phyloP scores from a whole-genome alignment of 192 early-diverging fungal genomes.

The Ambispora gerdemannii region DNA sequence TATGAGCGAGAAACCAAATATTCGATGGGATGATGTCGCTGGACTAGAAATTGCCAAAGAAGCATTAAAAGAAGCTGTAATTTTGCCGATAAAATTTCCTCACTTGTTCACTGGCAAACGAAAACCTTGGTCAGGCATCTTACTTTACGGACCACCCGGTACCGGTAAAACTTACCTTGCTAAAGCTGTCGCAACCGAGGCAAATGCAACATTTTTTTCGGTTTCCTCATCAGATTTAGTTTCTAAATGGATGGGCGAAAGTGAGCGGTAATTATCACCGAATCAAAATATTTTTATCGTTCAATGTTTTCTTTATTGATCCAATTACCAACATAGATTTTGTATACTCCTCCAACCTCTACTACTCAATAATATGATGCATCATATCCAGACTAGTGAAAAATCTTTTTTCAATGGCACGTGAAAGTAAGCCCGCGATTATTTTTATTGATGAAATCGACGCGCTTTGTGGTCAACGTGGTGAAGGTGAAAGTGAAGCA shows the following conservation, averaged over 20 bases:
- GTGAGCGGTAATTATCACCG: slow-evolving; percentile 62
- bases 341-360: too few species aligned
- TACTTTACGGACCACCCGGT: slow-evolving; percentile 96
- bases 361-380: background rate
- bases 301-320: background rate
- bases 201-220: slow-evolving; percentile 93
- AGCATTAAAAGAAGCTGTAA: slow-evolving; percentile 97
- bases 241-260: slow-evolving; percentile 99
- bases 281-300: background rate
- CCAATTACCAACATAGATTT: too few species aligned
- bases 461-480: slow-evolving; percentile 89
- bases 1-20: slow-evolving; percentile 93
- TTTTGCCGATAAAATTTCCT: slow-evolving; percentile 96
- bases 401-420: slow-evolving; percentile 89
- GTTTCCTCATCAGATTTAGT: slow-evolving; percentile 97
- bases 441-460: slow-evolving; percentile 99
- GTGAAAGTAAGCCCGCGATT: slow-evolving; percentile 90
- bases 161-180: slow-evolving; percentile 97
- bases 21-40: slow-evolving; percentile 96
- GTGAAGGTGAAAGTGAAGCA: slow-evolving; percentile 97
- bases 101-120: slow-evolving; percentile 94
- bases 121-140: slow-evolving; percentile 94
- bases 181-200: slow-evolving; percentile 97
- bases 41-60: slow-evolving; percentile 95
- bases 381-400: slow-evolving; percentile 78